A percentile compares a stretch with the other conserved stretches of the same genome.
Evolutionary conservation across 495 filamentous ascomycete species (phyloP).

Genomic region (Podospora australis): DNA sequence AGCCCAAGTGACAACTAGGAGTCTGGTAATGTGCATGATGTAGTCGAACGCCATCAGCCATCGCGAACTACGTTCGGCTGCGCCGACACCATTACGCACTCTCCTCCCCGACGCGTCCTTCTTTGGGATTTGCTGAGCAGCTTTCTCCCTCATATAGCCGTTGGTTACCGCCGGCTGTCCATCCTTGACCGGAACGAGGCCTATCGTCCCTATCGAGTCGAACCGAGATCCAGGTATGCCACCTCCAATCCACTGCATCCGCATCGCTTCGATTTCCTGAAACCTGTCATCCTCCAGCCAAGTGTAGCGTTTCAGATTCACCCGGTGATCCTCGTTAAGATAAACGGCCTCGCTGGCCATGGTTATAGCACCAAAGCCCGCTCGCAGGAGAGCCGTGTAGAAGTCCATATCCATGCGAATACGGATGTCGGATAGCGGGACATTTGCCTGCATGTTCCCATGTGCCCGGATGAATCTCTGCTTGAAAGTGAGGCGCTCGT

Average conservation of each 20-base stretch:
- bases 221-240: conserved; percentile 38
- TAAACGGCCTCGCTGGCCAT: conserved; percentile 95
- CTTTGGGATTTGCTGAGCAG: conserved; percentile 46
- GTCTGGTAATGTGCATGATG: conserved; percentile 61
- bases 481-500: conserved; percentile 24
- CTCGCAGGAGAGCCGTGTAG: conserved; percentile 79
- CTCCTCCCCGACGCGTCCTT: conserved; percentile 27
- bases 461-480: conserved; percentile 59
- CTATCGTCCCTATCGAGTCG: conserved; percentile 46
- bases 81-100: conserved; percentile 64
- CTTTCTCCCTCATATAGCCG: conserved; percentile 67
- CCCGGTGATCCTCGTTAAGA: conserved; percentile 76
- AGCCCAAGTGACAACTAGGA: conserved; percentile 55
- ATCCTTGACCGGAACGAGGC: conserved; percentile 43
- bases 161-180: conserved; percentile 35
- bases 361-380: conserved; percentile 80
- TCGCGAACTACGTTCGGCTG: conserved; percentile 63
- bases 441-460: conserved; percentile 85
- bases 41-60: conserved; percentile 70
- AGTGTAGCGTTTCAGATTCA: conserved; percentile 70
- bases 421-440: conserved; percentile 69
- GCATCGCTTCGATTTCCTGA: conserved; percentile 53
- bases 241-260: conserved; percentile 43
- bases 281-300: conserved; percentile 87
- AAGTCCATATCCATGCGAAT: conserved; percentile 87